Evolutionary conservation across 129 eudicot genomes (phyloP).

Genomic region (Pseudognaphalium luteoalbum): DNA sequence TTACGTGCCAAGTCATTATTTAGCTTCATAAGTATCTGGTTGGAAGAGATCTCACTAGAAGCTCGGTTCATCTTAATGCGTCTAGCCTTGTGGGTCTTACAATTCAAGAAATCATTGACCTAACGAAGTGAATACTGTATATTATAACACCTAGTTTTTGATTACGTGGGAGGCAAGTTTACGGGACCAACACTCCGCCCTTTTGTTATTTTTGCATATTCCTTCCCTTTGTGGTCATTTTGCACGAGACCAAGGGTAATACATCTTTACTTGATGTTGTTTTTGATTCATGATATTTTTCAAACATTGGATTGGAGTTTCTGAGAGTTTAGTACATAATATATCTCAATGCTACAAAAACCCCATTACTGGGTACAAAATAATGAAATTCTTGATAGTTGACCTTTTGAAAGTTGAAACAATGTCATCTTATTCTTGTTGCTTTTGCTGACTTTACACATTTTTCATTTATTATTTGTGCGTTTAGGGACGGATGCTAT

Average conservation of each 20-base stretch:
- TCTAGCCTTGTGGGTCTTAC: constrained; percentile 69
- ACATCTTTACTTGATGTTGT: constrained; percentile 1
- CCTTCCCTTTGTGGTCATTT: constrained; percentile 5
- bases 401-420: neutral
- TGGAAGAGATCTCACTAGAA: constrained; percentile 61
- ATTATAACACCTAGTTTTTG: neutral
- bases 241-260: constrained; percentile 20
- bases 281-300: constrained; percentile 10
- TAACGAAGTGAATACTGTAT: constrained; percentile 26
- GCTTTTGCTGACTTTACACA: neutral
- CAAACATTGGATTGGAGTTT: neutral
- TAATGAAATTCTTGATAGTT: neutral
- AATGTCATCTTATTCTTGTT: neutral
- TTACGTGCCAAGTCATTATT: constrained; percentile 50
- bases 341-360: neutral
- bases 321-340: constrained; percentile 24
- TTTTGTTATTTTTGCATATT: constrained; percentile 5
- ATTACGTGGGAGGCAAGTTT: neutral
- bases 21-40: constrained; percentile 53
- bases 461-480: neutral
- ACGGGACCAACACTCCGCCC: neutral
- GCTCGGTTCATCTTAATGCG: constrained; percentile 66
- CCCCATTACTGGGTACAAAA: neutral
- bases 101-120: constrained; percentile 49
- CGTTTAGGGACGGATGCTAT: neutral